Evolutionary conservation across 306 rosid species (phyloP).

Genomic region (Casuarina glauca): DNA sequence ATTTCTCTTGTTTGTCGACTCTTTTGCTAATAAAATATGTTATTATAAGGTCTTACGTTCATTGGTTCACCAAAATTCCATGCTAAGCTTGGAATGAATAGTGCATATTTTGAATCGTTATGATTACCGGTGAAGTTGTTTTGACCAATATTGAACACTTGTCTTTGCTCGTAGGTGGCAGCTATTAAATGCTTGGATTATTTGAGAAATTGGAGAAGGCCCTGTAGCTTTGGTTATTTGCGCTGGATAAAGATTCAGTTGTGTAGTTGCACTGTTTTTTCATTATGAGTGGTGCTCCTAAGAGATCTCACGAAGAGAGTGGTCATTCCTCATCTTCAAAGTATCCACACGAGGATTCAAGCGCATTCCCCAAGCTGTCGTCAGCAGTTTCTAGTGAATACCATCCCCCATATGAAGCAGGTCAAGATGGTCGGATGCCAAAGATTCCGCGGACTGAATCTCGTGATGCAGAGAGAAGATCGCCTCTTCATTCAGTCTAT

Average conservation of each 20-base stretch:
- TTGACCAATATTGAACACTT: neutral
- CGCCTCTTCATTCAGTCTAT: slow-evolving; percentile 64
- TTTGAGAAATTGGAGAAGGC: slow-evolving; percentile 4
- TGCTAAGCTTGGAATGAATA: neutral
- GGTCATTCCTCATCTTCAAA: slow-evolving; percentile 66
- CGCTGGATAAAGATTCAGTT: slow-evolving; percentile 26
- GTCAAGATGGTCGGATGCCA: slow-evolving; percentile 55
- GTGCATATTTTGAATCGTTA: neutral
- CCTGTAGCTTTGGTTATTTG: slow-evolving; percentile 24
- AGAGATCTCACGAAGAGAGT: slow-evolving; percentile 75
- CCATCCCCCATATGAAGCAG: slow-evolving; percentile 61
- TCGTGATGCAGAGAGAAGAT: slow-evolving; percentile 74
- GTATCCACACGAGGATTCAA: slow-evolving; percentile 65
- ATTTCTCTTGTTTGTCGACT: neutral
- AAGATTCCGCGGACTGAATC: slow-evolving; percentile 68
- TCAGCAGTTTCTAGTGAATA: slow-evolving; percentile 58
- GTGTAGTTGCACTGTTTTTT: slow-evolving; percentile 28
- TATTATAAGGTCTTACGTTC: neutral
- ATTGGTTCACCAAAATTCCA: neutral
- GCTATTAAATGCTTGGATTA: slow-evolving; percentile 13
- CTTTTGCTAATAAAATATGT: neutral
- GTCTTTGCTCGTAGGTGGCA: neutral
- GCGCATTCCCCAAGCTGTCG: slow-evolving; percentile 54
- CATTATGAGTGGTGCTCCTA: slow-evolving; percentile 74
- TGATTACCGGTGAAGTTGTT: neutral